These are phyloP conservation scores for Corymbia calophylla DNA, from an alignment of 441 rosid species.

Conservation along the genomic window DNA sequence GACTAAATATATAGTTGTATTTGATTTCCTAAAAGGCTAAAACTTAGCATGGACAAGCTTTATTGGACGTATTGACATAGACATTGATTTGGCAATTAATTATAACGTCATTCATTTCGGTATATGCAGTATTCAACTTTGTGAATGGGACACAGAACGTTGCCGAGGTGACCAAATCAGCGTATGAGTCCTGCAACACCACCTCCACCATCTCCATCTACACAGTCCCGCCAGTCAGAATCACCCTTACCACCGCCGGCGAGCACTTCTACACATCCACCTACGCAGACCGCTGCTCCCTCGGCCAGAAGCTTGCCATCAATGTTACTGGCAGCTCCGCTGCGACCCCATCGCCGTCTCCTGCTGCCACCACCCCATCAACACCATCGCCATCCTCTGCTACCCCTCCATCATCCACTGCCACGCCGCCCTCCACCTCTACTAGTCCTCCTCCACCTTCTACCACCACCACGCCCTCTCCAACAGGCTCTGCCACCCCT, in stretches of 20 bases:
- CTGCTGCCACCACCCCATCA: not conserved
- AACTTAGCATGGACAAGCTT: not conserved
- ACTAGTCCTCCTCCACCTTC: not conserved
- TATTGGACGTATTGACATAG: not conserved
- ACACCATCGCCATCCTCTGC: not conserved
- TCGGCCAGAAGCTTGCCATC: conserved; percentile 33
- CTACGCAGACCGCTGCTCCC: conserved; percentile 14
- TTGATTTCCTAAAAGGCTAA: not conserved
- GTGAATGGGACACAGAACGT: conserved; percentile 28
- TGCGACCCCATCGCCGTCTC: not conserved
- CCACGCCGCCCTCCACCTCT: conserved; percentile 1
- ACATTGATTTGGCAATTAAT: not conserved
- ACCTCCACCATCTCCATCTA: not conserved
- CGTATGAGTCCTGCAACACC: conserved; percentile 19
- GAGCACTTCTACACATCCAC: conserved; percentile 27
- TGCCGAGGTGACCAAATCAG: conserved; percentile 16
- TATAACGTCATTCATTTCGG: not conserved
- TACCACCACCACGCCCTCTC: not conserved
- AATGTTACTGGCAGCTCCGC: conserved; percentile 12
- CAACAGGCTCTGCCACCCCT: conserved; percentile 7
- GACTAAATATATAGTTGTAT: not conserved
- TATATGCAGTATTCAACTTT: conserved; percentile 34
- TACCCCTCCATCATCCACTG: not conserved
- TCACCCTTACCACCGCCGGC: conserved; percentile 24
- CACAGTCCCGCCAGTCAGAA: conserved; percentile 19